Base-by-base conservation (phyloP, 345 rosid genomes). In the Nasturtium officinale region DNA sequence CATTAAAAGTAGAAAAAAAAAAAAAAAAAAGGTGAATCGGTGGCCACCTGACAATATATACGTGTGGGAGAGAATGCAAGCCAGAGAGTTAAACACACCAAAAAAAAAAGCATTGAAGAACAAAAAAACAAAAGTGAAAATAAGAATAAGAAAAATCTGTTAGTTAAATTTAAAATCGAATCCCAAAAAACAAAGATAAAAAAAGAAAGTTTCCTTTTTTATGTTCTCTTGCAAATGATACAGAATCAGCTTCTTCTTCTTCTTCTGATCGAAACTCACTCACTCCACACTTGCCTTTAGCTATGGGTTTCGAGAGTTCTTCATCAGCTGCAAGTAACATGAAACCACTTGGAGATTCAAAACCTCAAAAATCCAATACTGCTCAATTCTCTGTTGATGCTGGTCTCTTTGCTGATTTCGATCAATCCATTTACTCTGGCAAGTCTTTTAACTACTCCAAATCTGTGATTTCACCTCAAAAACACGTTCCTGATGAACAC, bases 301-400 rank as follows among this genome's bases (percentile, higher is more conserved):
- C 40, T n/a, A 77, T 77, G 80, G 63, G 56, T 43, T 77, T 77
- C 40, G 80, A 71, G 17, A 71, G 67, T 55, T 74, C 79, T 18
- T 74, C 83, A 17, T 85, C 85, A 21, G 78, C 81, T 33, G 86
- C 84, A 17, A 79, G 81, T 80, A 83, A 76, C 73, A 85, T 85
- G 90, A 83, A 75, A 62, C 78, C 82, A 16, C 50, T 70, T 28
- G 65, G 43, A 25, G 79, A 78, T 52, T 77, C 75, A 32, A 85
- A 75, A 38, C 76, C 80, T 61, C 55, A 21, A 43, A 35, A 57
- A 12, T 48, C 76, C n/a, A 70, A 23, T 20, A 76, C 87, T 65
- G 89, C 87, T 33, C 92, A 86, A 59, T 92, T 76, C 82, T 88
- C 79, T 71, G 90, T 87, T 2, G 98, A 92, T 58, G 98, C 95